Base-by-base conservation (phyloP, 495 filamentous ascomycete species). In the Penicillium parvum region DNA sequence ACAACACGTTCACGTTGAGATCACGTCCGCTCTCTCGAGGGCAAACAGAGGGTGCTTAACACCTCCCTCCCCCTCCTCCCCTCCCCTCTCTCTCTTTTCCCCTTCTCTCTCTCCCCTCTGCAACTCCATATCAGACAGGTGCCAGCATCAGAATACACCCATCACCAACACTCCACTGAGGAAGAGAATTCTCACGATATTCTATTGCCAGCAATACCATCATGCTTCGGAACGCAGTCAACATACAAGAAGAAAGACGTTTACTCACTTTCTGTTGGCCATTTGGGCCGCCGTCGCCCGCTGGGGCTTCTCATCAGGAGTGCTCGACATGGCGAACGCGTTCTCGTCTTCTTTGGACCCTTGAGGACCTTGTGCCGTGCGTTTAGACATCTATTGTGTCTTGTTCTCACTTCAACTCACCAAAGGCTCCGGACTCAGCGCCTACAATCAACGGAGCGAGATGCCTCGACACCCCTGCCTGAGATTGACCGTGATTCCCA, bases 241-340 rank as follows among this genome's bases (percentile, higher is more conserved):
- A n/a, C n/a, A n/a, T n/a, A n/a, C n/a, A n/a, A n/a, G n/a, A 44
- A 22, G 11, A 17, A 20, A 14, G 10, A 10, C 12, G n/a, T 15
- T 11, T 15, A 75, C 74, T 73, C 58, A 78, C 74, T 62, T 76
- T 65, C 74, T 65, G 34, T 40, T 65, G 25, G 74, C 73, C 64
- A 78, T 25, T 57, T 76, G 73, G 20, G 73, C 71, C 16, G 74
- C 72, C 15, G 70, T 76, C 22, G 73, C 73, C 55, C 64, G 68
- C 34, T 68, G 61, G 23, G 69, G 68, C 62, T 67, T 71, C 0
- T 74, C 69, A 18, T 71, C 66, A 21, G 69, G 69, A 45, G 69
- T 71, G 30, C 63, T 65, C 37, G 53, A 47, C 68, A 70, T 70
- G 11, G 58, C 60, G 45, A 70, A 66, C 19, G 47, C 32, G 28